Conservation (phyloP, 169 alveolate species). For the Sarcocystis neurona region DNA sequence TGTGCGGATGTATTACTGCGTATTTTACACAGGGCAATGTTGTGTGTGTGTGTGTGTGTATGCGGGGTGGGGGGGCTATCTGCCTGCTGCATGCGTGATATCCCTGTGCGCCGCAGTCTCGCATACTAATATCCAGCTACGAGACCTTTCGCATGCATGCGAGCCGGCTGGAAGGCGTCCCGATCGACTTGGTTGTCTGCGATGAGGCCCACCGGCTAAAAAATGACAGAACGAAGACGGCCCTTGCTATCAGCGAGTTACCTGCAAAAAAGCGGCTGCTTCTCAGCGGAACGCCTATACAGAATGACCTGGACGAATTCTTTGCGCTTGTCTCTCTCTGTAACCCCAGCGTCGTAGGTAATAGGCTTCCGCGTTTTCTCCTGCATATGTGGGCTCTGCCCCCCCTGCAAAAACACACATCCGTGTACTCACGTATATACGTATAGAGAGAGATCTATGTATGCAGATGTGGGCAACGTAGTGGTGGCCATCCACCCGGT, state of each 20-base stretch:
- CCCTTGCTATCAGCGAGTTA: conserved; percentile 83
- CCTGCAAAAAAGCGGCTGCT: conserved; percentile 89
- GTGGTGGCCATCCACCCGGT: too few relatives aligned
- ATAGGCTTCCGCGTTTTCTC: not conserved
- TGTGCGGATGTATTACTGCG: too few relatives aligned
- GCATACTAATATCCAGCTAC: conserved; percentile 88
- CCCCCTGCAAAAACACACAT: too few relatives aligned
- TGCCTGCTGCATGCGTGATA: not conserved
- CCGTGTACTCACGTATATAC: too few relatives aligned
- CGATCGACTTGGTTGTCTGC: conserved; percentile 92
- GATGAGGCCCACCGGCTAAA: conserved; percentile 96
- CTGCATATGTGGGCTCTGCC: not conserved
- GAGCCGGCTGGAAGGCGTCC: conserved; percentile 82
- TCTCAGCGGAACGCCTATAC: conserved; percentile 90
- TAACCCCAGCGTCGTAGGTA: conserved; percentile 87
- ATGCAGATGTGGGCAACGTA: too few relatives aligned
- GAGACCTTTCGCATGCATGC: conserved; percentile 90
- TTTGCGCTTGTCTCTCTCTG: conserved; percentile 86
- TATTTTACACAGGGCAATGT: not conserved
- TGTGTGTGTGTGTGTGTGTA: not conserved
- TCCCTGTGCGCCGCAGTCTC: conserved; percentile 55
- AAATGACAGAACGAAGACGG: conserved; percentile 90
- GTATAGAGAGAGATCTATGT: too few relatives aligned
- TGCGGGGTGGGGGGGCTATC: too few relatives aligned
- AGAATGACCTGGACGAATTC: conserved; percentile 88